Evolutionary conservation across 2,329 filamentous ascomycete species (phyloP), one percentile per base, ranked within the genome.

Genomic region (Penicillium sp.): DNA sequence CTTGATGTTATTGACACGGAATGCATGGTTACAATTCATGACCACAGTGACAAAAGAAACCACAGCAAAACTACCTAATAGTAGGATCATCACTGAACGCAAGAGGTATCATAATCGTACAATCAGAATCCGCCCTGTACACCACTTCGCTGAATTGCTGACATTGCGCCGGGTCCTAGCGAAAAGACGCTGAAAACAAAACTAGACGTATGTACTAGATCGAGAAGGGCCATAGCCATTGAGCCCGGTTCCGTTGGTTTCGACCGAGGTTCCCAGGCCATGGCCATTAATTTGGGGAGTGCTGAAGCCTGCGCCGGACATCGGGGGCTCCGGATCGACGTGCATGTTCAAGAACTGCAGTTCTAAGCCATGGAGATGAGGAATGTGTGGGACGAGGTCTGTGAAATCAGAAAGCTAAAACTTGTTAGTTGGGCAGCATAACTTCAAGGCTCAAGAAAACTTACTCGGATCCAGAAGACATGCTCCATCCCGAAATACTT

Each of bases 401-500:
- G 77, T 74, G 62, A 81, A 81, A 65, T 79, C 78, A 42, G 78
- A 78, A 49, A 79, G 73, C 76, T 79, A 57, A 40, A 26, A 37
- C 2, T 43, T 53, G 54, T 65, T 54, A 66, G 57, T 35, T 14
- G 11, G 13, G 18, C 1, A 18, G n/a, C 20, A 40, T 10, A 39
- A 16, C 5, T 38, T 34, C 7, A 38, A 31, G 40, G 13, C 31
- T 26, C 35, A 32, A 22, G 4, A 40, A 37, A 48, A 60, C 74
- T 63, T 70, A 79, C 76, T 71, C 74, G 78, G 57, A 81, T 74
- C 79, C 79, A 81, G 61, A 81, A 81, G 46, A 81, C 69, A 68
- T 78, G 77, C 55, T 79, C 73, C 76, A 81, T 77, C 29, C 71
- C 71, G 60, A 77, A 76, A 67, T 79, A 81, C 63, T 79, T 81